Percentiles rank a stretch among this genome's conserved stretches.
These are phyloP conservation scores for Triticum monococcum DNA, from an alignment of 176 grass and related monocot species.

Conservation along the genomic window DNA sequence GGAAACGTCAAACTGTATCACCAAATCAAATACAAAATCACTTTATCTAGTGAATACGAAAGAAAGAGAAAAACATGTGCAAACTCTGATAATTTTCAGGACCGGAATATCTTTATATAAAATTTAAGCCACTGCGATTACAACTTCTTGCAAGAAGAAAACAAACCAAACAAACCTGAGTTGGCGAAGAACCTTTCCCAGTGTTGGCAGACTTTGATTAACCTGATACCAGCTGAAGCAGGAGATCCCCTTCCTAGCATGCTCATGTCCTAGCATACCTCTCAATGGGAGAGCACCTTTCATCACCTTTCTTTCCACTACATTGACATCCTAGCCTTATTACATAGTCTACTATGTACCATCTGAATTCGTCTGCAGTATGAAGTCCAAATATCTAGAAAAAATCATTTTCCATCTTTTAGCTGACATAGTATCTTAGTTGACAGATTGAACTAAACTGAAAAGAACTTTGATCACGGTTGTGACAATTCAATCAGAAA, in stretches of 20 bases:
- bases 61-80: slow-evolving; percentile 11
- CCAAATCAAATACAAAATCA: slow-evolving; percentile 10
- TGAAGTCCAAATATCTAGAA: no score
- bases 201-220: slow-evolving; percentile 90
- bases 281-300: no score
- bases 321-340: no score
- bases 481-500: no score
- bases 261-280: no score
- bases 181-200: slow-evolving; percentile 82
- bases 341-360: no score
- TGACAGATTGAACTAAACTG: no score
- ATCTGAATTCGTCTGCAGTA: no score
- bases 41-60: background rate
- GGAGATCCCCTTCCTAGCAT: slow-evolving; percentile 30
- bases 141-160: slow-evolving; percentile 16
- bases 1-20: background rate
- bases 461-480: no score
- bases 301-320: no score
- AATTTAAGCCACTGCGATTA: background rate
- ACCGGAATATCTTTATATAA: background rate
- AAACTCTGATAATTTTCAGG: background rate
- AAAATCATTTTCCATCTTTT: no score
- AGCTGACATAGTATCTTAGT: no score
- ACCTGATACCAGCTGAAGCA: slow-evolving; percentile 63
- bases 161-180: slow-evolving; percentile 58